Base-by-base conservation (phyloP, 108 stramenopile genomes). In the Pseudonitzschia delicatissima region DNA sequence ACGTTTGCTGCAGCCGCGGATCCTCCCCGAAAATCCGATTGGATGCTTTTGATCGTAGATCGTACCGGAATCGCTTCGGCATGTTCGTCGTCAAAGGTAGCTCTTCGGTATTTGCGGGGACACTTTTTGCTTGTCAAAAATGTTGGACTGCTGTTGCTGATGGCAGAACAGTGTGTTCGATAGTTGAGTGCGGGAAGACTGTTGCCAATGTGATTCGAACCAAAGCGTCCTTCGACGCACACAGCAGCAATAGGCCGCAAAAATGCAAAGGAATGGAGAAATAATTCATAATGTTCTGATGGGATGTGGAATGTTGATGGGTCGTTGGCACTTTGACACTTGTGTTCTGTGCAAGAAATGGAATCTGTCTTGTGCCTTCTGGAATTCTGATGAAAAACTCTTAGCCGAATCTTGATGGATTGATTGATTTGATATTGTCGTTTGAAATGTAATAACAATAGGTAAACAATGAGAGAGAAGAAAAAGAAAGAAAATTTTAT, bases 1-100 rank as follows among this genome's bases (percentile, higher is more conserved):
- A 31, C 29, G 4, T 44, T 69, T 59, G 31, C 44, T 17, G 50
- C 73, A 3, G 53, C 39, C 2, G 59, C 26, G n/a, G 66, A 47
- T 32, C 73, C 73, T 17, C 67, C 67, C 8, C 66, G 64, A 3
- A 48, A 45, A 49, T 64, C 48, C 20, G 32, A 48, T 28, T 49
- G 17, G 32, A 49, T 64, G 12, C 17, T 35, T 33, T 29, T 26
- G 26, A 4, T 51, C 21, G 18, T 26, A 12, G 23, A 25, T 23
- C 4, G 23, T 26, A 13, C 27, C 21, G 40, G 11, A 15, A 15
- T 15, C 11, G 40, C 23, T 18, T 51, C 23, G 23, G 23, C 5
- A 25, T 51, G 5, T 23, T 51, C 28, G 6, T 6, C 23, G 20
- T 12, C 7, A 25, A 26, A 23, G 50, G 32, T 18, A 29, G 32